These are phyloP conservation scores for Kernera saxatilis DNA, from an alignment of 345 rosid genomes.

Conservation along the genomic window DNA sequence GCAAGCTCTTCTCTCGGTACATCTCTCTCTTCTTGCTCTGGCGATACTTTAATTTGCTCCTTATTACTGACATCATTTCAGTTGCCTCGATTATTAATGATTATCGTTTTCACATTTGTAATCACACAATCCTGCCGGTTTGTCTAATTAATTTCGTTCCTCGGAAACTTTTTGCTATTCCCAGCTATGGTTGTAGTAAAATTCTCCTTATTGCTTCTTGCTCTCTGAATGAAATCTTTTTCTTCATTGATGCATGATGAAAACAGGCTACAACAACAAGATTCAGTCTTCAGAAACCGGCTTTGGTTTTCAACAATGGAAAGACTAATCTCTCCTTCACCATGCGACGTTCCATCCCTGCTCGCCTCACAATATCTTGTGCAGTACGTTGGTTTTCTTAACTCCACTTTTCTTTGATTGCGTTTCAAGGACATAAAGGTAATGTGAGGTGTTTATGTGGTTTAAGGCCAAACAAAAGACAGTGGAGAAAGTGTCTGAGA, in stretches of 20 bases:
- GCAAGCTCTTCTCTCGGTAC: conserved; percentile 19
- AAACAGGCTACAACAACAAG: conserved; percentile 12
- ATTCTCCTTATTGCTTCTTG: background rate
- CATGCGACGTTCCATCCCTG: background rate
- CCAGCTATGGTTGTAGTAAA: background rate
- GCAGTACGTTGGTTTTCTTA: conserved; percentile 15
- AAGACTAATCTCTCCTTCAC: conserved; percentile 14
- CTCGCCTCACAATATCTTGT: conserved; percentile 16
- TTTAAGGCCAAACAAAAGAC: conserved; percentile 55
- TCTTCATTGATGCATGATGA: background rate
- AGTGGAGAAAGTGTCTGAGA: conserved; percentile 48
- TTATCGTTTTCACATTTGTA: background rate
- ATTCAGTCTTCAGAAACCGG: background rate
- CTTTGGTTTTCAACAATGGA: background rate
- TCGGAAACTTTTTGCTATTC: too few species aligned
- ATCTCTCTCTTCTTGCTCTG: background rate
- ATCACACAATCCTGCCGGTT: background rate
- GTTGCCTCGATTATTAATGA: background rate
- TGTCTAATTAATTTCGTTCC: too few species aligned
- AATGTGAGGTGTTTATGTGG: background rate
- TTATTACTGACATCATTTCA: background rate
- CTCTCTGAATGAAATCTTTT: background rate
- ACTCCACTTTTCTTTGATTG: background rate
- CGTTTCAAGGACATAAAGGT: background rate
- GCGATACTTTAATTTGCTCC: background rate